A percentile compares a stretch with the other conserved stretches of the same genome.
phyloP scores from a whole-genome alignment of 352 stramenopile species.

The Pythium sp. region DNA sequence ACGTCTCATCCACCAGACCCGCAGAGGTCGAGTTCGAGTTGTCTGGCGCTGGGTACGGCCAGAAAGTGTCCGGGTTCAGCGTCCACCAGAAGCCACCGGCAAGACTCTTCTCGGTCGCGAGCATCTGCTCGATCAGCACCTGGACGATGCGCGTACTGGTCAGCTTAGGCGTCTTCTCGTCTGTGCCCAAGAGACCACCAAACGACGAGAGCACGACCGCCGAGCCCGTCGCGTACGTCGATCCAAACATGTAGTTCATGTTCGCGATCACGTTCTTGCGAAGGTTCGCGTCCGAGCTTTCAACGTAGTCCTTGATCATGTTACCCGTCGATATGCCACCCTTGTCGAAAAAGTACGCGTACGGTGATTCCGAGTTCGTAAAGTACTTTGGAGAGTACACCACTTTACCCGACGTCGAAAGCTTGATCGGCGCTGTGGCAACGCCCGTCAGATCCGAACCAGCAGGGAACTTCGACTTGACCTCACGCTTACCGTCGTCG shows the following conservation, averaged over 20 bases:
- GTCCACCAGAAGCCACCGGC: conserved; percentile 80
- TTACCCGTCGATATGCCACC: conserved; percentile 38
- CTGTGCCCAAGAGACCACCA: conserved; percentile 60
- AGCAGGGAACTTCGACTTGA: conserved; percentile 69
- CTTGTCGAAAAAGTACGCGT: conserved; percentile 68
- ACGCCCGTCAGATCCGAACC: conserved; percentile 68
- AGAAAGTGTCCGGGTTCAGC: conserved; percentile 76
- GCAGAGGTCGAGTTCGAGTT: conserved; percentile 42
- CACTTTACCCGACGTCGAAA: conserved; percentile 64
- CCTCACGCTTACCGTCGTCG: conserved; percentile 28
- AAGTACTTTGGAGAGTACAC: conserved; percentile 84
- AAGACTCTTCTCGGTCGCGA: conserved; percentile 41
- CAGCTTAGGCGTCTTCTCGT: conserved; percentile 52
- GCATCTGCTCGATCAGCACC: conserved; percentile 64
- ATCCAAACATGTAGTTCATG: conserved; percentile 84
- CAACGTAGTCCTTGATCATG: conserved; percentile 60
- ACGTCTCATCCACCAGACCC: conserved; percentile 72
- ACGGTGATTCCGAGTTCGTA: conserved; percentile 57
- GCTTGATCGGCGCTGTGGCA: conserved; percentile 42
- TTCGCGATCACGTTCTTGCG: conserved; percentile 61
- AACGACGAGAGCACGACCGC: conserved; percentile 82
- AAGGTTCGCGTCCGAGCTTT: conserved; percentile 51
- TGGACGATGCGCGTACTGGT: conserved; percentile 75
- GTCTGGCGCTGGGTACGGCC: conserved; percentile 75
- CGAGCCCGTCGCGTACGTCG: conserved; percentile 50